These are phyloP conservation scores for Aspergillus terreus DNA, from an alignment of 2,329 filamentous ascomycete genomes.

Conservation along the genomic window DNA sequence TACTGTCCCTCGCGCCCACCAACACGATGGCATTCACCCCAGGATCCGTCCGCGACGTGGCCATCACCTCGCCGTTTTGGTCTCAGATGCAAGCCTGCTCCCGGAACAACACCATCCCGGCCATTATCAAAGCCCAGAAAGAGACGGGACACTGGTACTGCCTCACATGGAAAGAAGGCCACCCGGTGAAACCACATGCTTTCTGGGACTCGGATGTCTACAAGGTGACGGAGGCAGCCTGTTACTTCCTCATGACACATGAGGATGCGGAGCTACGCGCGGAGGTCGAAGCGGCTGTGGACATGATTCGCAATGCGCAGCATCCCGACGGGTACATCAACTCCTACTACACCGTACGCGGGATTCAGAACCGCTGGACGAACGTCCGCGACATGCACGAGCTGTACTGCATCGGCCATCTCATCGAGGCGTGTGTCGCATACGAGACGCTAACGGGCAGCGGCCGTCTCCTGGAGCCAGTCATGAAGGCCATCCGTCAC, in stretches of 20 bases:
- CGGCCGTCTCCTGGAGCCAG: slow-evolving; percentile 49
- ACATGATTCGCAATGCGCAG: slow-evolving; percentile 56
- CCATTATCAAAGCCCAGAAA: slow-evolving; percentile 19
- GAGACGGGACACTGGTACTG: slow-evolving; percentile 16
- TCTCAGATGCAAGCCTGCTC: slow-evolving; percentile 15
- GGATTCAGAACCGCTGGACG: slow-evolving; percentile 53
- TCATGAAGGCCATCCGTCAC: slow-evolving; percentile 54
- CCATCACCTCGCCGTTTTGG: slow-evolving; percentile 17
- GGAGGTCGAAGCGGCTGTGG: slow-evolving; percentile 55
- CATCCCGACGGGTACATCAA: slow-evolving; percentile 61
- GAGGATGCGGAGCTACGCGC: slow-evolving; percentile 46
- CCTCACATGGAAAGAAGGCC: slow-evolving; percentile 25
- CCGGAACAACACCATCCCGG: slow-evolving; percentile 13
- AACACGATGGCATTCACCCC: too few species aligned
- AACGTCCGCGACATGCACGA: slow-evolving; percentile 62
- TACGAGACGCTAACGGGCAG: slow-evolving; percentile 54
- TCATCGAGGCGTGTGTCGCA: slow-evolving; percentile 59
- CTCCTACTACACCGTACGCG: slow-evolving; percentile 59
- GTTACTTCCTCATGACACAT: slow-evolving; percentile 48
- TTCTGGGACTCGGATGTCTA: slow-evolving; percentile 59
- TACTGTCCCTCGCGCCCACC: too few species aligned
- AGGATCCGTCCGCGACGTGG: slow-evolving; percentile 10
- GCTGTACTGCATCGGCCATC: slow-evolving; percentile 53
- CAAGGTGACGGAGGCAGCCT: slow-evolving; percentile 62
- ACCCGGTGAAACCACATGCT: slow-evolving; percentile 43